Evolutionary conservation across 306 rosid genomes (phyloP).

Genomic region (Cucumis melo): DNA sequence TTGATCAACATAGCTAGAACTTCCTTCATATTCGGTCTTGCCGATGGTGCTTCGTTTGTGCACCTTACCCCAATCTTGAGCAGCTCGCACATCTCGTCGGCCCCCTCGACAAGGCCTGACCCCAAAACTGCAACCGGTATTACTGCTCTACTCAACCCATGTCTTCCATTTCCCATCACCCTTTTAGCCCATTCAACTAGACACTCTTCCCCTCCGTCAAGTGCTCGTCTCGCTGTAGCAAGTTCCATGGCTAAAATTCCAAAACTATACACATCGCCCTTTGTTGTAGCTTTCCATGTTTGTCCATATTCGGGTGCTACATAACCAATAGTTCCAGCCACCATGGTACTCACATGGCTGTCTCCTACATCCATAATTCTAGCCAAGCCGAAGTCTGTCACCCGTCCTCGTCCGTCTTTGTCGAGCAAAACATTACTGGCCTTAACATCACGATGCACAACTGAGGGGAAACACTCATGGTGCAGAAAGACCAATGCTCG

Average conservation of each 20-base stretch:
- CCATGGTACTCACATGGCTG: constrained; percentile 89
- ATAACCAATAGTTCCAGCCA: constrained; percentile 89
- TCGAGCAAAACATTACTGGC: constrained; percentile 81
- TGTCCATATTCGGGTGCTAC: constrained; percentile 96
- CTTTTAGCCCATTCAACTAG: constrained; percentile 76
- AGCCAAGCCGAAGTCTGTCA: constrained; percentile 89
- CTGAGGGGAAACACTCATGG: constrained; percentile 66
- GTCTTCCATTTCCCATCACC: constrained; percentile 42
- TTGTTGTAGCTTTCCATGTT: constrained; percentile 88
- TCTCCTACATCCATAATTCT: constrained; percentile 71
- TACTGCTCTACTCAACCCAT: constrained; percentile 20
- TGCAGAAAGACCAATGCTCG: constrained; percentile 68
- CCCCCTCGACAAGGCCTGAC: constrained; percentile 49
- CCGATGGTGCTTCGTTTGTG: constrained; percentile 51
- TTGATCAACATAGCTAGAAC: constrained; percentile 56
- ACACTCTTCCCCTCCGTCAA: constrained; percentile 94
- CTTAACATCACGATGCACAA: constrained; percentile 88
- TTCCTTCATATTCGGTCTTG: constrained; percentile 89
- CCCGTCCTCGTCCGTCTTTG: constrained; percentile 62
- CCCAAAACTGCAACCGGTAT: constrained; percentile 51
- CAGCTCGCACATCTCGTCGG: constrained; percentile 66
- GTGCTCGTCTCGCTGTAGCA: constrained; percentile 76
- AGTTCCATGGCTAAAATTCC: constrained; percentile 81
- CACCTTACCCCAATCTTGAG: constrained; percentile 67
- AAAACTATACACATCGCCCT: constrained; percentile 86